Evolutionary conservation across 2,329 filamentous ascomycete species (phyloP), one percentile per base, ranked within the genome.

Genomic region (Pyrenochaeta sp.): DNA sequence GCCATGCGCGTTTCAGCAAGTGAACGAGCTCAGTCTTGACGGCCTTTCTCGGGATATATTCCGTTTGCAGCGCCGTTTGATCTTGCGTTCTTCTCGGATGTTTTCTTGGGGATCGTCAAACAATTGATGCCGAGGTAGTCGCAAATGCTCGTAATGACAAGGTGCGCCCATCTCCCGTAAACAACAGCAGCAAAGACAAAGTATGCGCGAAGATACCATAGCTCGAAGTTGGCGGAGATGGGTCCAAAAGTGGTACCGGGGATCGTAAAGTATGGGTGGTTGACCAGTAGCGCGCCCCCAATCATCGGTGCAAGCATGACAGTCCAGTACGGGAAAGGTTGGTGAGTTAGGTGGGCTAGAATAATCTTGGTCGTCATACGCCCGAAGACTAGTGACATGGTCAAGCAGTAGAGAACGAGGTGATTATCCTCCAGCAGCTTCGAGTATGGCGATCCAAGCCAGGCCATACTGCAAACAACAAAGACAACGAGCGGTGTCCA

Each of bases 351-450:
- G 78, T 99, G 95, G 2, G 95, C 94, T 19, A 99, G 88, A 74
- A 99, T 99, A 79, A 98, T 98, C 83, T 98, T 99, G 39, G 95
- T 99, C 0, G 95, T 98, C 90, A 99, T 93, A 67, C 95, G 90
- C 36, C 95, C 95, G 77, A 99, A 98, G 58, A 97, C 95, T 71
- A 98, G 93, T n/a, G 92, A 91, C 84, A 98, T 91, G 58, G 92
- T 96, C 59, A 96, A 80, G 81, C 93, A 97, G 78, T 97, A 96
- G 46, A 98, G 86, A 10, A 96, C 88, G 1, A 99, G 86, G 72
- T 95, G 91, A 80, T 98, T 97, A 59, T 96, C 88, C 36, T 81
- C 80, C 73, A 96, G 85, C 37, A 99, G 80, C 10, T 86, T 89
- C 58, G 93, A 96, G 81, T 96, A 87, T 0, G 94, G 93, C 15